Percentiles rank a stretch among this genome's conserved stretches.
Conservation (phyloP, 1,284 basidiomycete genomes). For the Afroboletus lepidellus region DNA sequence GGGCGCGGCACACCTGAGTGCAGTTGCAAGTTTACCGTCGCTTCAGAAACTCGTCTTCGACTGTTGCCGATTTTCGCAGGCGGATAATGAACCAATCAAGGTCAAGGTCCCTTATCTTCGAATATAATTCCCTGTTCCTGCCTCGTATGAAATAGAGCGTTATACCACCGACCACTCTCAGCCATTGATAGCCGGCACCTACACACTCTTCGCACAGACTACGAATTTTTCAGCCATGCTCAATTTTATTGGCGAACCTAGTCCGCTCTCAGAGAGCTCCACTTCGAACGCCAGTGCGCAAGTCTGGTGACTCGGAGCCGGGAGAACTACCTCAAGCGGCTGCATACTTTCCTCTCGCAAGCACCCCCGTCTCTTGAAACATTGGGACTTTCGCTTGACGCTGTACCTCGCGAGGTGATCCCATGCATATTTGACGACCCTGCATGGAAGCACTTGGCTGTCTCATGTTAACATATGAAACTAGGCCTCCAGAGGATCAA, state of each 20-base stretch:
- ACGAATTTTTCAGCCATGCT: too few relatives aligned
- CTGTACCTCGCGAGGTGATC: background rate
- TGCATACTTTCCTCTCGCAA: background rate
- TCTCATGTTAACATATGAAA: background rate
- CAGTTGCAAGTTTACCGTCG: too few relatives aligned
- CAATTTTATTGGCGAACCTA: background rate
- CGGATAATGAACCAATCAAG: background rate
- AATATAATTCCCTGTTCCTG: background rate
- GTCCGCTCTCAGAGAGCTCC: conserved; percentile 7
- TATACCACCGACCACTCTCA: background rate
- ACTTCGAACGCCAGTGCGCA: background rate
- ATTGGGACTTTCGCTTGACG: background rate
- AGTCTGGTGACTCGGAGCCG: too few relatives aligned
- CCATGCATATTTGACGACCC: background rate
- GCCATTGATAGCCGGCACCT: conserved; percentile 8
- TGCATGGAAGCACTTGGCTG: conserved; percentile 2
- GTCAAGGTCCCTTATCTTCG: conserved; percentile 8
- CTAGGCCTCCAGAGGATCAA: accelerated
- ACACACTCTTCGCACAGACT: background rate
- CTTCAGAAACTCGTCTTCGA: too few relatives aligned
- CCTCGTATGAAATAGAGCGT: accelerated
- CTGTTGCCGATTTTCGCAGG: too few relatives aligned
- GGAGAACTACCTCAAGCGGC: background rate
- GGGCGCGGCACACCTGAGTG: too few relatives aligned
- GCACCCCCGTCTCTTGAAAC: conserved; percentile 2